Conservation (phyloP, 2,329 filamentous ascomycete species). For the Raffaelea ambrosiae region DNA sequence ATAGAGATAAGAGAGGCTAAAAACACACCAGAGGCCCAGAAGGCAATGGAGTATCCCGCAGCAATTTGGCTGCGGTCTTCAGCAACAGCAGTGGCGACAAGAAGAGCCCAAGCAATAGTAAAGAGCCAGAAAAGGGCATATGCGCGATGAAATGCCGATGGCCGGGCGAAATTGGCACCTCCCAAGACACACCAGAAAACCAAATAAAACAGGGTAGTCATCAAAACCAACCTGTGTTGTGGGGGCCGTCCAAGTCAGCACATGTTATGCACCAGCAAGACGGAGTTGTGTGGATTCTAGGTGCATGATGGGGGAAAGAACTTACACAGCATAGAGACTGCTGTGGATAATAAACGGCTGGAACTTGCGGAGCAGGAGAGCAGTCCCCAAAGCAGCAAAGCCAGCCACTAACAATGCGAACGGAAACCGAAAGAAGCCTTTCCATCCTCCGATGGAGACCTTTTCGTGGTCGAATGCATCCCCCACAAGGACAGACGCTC, state of each 20-base stretch:
- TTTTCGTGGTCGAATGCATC: constrained; percentile 53
- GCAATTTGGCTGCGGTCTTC: constrained; percentile 65
- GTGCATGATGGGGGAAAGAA: constrained; percentile 3
- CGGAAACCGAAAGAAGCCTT: constrained; percentile 78
- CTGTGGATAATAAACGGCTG: constrained; percentile 91
- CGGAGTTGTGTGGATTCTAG: background rate
- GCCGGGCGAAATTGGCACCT: constrained; percentile 69
- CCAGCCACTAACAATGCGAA: constrained; percentile 62
- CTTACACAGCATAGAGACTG: constrained; percentile 68
- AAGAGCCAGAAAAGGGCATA: constrained; percentile 85
- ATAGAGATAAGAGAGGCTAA: constrained; percentile 67
- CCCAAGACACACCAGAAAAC: constrained; percentile 75
- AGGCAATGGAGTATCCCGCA: constrained; percentile 72
- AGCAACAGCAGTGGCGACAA: constrained; percentile 66
- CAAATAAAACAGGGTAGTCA: constrained; percentile 71
- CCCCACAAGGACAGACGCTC: constrained; percentile 40
- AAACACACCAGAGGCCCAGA: constrained; percentile 70
- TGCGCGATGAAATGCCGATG: constrained; percentile 75
- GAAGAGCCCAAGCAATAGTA: constrained; percentile 59
- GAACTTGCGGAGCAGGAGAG: constrained; percentile 68
- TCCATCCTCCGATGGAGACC: constrained; percentile 63
- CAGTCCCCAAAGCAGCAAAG: constrained; percentile 60
- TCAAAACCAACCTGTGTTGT: constrained; percentile 66
- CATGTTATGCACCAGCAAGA: background rate
- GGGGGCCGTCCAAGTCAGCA: background rate